Evolutionary conservation across 2,329 filamentous ascomycete genomes (phyloP).

Genomic region (Ascochyta lentis): DNA sequence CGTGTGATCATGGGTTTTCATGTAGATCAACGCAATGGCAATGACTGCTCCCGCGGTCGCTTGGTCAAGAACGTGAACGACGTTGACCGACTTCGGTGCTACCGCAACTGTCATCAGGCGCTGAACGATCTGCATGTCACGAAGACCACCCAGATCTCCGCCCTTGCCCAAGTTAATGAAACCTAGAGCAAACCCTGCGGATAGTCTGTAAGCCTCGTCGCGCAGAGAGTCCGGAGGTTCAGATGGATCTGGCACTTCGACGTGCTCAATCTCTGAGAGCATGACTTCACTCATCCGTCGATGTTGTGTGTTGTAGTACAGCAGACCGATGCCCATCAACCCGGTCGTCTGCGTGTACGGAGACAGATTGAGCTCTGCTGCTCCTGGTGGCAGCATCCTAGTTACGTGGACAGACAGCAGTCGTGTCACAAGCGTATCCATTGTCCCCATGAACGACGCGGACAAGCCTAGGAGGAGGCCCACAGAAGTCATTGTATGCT

Average conservation of each 20-base stretch:
- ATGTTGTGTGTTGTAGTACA: slow-evolving; percentile 96
- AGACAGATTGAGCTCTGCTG: slow-evolving; percentile 92
- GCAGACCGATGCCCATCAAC: slow-evolving; percentile 92
- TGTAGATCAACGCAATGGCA: slow-evolving; percentile 88
- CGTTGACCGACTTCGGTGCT: slow-evolving; percentile 85
- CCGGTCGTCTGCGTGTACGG: slow-evolving; percentile 93
- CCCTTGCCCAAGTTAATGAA: slow-evolving; percentile 95
- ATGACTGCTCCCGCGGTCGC: slow-evolving; percentile 93
- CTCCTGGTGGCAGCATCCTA: slow-evolving; percentile 87
- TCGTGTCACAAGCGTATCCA: slow-evolving; percentile 94
- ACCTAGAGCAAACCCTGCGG: slow-evolving; percentile 90
- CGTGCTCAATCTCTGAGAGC: slow-evolving; percentile 93
- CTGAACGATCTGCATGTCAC: slow-evolving; percentile 93
- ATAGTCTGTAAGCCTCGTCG: slow-evolving; percentile 94
- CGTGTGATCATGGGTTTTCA: slow-evolving; percentile 91
- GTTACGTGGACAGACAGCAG: slow-evolving; percentile 95
- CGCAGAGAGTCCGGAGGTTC: slow-evolving; percentile 76
- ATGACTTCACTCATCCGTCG: slow-evolving; percentile 99
- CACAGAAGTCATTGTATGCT: slow-evolving; percentile 99
- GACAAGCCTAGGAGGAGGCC: slow-evolving; percentile 91
- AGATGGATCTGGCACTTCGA: slow-evolving; percentile 77
- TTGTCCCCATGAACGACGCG: slow-evolving; percentile 92
- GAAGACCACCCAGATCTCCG: slow-evolving; percentile 82
- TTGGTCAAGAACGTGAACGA: slow-evolving; percentile 91
- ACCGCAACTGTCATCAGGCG: slow-evolving; percentile 85